These are phyloP conservation scores for Tephrocybe sp. DNA, from an alignment of 768 basidiomycete species.

Conservation along the genomic window DNA sequence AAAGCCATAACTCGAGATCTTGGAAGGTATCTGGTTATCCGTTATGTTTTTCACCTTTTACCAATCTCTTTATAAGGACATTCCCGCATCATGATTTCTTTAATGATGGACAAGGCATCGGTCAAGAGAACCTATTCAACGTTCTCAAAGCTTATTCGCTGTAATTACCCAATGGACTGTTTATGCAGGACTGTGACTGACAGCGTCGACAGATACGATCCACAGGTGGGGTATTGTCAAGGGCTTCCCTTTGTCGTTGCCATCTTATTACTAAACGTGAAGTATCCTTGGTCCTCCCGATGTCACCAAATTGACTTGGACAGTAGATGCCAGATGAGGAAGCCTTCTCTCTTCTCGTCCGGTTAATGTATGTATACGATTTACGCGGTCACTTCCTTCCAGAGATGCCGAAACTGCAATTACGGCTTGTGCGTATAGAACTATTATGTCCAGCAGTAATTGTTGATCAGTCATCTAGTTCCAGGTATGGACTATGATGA, in stretches of 20 bases:
- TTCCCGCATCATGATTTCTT: slow-evolving; percentile 98
- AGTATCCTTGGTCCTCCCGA: slow-evolving; percentile 14
- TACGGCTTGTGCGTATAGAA: slow-evolving; percentile 66
- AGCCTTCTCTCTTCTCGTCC: slow-evolving; percentile 92
- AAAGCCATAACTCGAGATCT: slow-evolving; percentile 94
- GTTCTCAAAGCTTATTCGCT: slow-evolving; percentile 97
- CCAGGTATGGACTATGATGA: slow-evolving; percentile 41
- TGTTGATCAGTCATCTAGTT: slow-evolving; percentile 35
- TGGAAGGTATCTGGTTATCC: slow-evolving; percentile 53
- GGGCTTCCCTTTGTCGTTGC: slow-evolving; percentile 96
- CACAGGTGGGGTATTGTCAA: slow-evolving; percentile 97
- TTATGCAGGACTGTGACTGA: slow-evolving; percentile 4
- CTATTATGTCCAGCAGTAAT: background rate
- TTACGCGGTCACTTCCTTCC: slow-evolving; percentile 96
- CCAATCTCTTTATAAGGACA: slow-evolving; percentile 48
- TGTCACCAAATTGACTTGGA: slow-evolving; percentile 9
- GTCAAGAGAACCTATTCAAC: slow-evolving; percentile 97
- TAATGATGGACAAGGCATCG: slow-evolving; percentile 89
- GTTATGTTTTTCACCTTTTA: slow-evolving; percentile 2
- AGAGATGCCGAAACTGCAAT: slow-evolving; percentile 96
- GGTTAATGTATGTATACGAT: slow-evolving; percentile 96
- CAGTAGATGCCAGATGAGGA: slow-evolving; percentile 98
- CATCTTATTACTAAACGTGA: slow-evolving; percentile 85
- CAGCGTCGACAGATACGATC: slow-evolving; percentile 60
- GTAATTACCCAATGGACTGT: slow-evolving; percentile 37